These are phyloP conservation scores for Acanthamoeba royreba DNA, from an alignment of 208 protist species.

Conservation along the genomic window DNA sequence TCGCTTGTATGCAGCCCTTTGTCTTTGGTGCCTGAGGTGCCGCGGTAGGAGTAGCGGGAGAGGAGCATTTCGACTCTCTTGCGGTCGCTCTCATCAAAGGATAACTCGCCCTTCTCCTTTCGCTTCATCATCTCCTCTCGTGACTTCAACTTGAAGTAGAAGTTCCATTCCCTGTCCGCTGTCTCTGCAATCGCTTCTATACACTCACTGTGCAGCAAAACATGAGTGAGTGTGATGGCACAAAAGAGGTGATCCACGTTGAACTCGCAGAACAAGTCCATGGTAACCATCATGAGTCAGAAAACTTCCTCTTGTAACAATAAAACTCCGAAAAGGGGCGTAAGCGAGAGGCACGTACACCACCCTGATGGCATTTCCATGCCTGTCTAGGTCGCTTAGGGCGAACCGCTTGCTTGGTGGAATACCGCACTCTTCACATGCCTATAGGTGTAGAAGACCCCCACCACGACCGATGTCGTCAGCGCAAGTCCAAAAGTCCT, in stretches of 20 bases:
- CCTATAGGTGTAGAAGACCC: not conserved
- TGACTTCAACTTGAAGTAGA: slow-evolving; percentile 33
- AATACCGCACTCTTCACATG: not conserved
- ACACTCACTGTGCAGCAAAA: slow-evolving; percentile 43
- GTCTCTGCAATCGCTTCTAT: not conserved
- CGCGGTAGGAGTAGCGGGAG: not conserved
- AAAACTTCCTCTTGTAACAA: not conserved
- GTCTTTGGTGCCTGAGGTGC: not conserved
- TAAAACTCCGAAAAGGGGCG: not conserved
- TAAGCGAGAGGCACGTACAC: not conserved
- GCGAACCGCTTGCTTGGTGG: not conserved
- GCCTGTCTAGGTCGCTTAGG: not conserved
- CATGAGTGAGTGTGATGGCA: too few species aligned
- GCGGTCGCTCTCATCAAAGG: not conserved
- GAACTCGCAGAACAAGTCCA: not conserved
- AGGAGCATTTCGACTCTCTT: not conserved
- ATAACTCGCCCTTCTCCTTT: not conserved
- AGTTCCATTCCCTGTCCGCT: slow-evolving; percentile 12
- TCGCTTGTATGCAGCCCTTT: not conserved
- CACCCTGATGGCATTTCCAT: not conserved
- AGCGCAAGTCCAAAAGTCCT: too few species aligned
- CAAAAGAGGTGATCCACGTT: too few species aligned
- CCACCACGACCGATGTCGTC: too few species aligned
- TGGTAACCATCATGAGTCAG: not conserved
- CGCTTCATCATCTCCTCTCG: not conserved